Base-by-base conservation (phyloP, 2,329 filamentous ascomycete species). In the Ceratocystis cubensis region DNA sequence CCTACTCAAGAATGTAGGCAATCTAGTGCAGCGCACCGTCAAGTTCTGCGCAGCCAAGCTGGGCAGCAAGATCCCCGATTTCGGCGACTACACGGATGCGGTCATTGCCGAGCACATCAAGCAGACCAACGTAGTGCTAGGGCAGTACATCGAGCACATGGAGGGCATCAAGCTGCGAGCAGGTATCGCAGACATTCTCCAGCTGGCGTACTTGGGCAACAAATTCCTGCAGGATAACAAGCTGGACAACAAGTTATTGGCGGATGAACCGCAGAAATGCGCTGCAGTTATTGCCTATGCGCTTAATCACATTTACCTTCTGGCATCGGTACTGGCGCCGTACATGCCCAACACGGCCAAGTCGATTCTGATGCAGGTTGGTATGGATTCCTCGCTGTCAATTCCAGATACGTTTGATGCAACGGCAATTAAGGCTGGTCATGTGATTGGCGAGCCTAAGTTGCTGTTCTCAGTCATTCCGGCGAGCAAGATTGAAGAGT, bases 391-490 rank as follows among this genome's bases (percentile, higher is more conserved):
- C 72, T 69, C 71, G 68, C 69, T 74, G 61, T 76, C 76, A 45
- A 91, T 92, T 69, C 87, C 88, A 1, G 82, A 87, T 69, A 80
- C 78, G 57, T 94, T 89, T 87, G 73, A 74, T 20, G 75, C 77
- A n/a, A 80, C 84, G 69, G 76, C 80, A 1, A 78, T 94, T 70
- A 80, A 84, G 72, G 81, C 87, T 1, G 88, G 88, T 67, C 91
- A 96, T 78, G 87, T 86, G 74, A 88, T 96, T 70, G 89, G 90
- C 71, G 87, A 88, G 73, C 85, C 91, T 0, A 83, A 84, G 70
- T 87, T 91, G 53, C 80, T 96, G 41, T 96, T 96, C 77, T 84
- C 84, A n/a, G 83, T 82, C 65, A 96, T 96, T 72, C 88, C 91
- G 70, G 81, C 87, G 8, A 86, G 89, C 75, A 93, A 92, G 78